These are phyloP conservation scores for Phytophthora fragariae DNA, from an alignment of 352 stramenopile genomes.

Conservation along the genomic window DNA sequence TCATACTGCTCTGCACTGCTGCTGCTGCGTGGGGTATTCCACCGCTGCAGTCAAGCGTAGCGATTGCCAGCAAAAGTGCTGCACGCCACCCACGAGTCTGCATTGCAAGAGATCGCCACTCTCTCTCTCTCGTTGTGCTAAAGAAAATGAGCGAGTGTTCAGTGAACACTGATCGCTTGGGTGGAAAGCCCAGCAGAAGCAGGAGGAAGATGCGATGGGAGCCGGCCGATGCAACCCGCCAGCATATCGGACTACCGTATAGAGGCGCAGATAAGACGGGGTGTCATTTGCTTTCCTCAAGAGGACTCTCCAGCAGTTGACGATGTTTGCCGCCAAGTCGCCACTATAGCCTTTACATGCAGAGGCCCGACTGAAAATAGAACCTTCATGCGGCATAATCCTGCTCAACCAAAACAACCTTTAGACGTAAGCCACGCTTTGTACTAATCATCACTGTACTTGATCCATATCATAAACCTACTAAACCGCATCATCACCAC, in stretches of 20 bases:
- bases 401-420: neutral
- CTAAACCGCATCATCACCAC: neutral
- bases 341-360: conserved; percentile 35
- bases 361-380: conserved; percentile 25
- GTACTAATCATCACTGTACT: neutral
- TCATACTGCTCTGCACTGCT: neutral
- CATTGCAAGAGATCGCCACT: conserved; percentile 15
- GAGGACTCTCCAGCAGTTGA: neutral
- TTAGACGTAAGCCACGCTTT: neutral
- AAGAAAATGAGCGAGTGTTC: conserved; percentile 15
- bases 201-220: conserved; percentile 29
- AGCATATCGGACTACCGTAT: neutral
- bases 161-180: conserved; percentile 6
- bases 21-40: neutral
- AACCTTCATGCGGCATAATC: neutral
- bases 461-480: neutral
- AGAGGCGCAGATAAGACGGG: conserved; percentile 22
- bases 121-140: neutral
- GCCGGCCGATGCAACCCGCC: neutral
- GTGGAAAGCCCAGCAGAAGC: conserved; percentile 17
- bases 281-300: conserved; percentile 18
- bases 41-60: conserved; percentile 2
- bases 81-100: conserved; percentile 15
- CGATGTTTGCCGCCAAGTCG: conserved; percentile 9
- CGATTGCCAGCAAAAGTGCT: conserved; percentile 8